A percentile compares a stretch with the other conserved stretches of the same genome.
phyloP scores from a whole-genome alignment of 192 early-diverging fungal genomes.

The Entomortierella parvispora region DNA sequence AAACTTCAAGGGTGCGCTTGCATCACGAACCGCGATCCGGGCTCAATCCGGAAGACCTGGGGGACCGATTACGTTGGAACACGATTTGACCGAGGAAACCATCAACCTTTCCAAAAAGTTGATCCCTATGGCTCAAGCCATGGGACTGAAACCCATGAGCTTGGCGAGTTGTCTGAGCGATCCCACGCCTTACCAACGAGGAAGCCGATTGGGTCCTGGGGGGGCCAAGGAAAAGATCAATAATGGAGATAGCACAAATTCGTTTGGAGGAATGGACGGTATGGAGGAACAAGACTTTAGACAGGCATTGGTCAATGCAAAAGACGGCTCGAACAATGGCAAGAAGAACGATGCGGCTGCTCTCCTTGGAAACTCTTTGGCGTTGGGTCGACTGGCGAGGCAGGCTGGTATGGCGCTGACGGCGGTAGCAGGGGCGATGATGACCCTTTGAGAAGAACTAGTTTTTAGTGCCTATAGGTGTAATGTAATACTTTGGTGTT shows the following conservation, averaged over 20 bases:
- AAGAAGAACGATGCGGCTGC: too few species aligned
- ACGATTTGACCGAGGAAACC: conserved; percentile 55
- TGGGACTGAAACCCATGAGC: conserved; percentile 30
- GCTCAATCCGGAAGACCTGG: conserved; percentile 26
- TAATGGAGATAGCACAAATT: conserved; percentile 11
- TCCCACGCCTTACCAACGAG: conserved; percentile 26
- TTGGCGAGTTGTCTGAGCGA: conserved; percentile 22
- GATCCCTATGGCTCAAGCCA: conserved; percentile 38
- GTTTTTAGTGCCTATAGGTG: too few species aligned
- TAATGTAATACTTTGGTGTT: too few species aligned
- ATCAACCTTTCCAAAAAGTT: conserved; percentile 53
- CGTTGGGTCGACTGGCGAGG: too few species aligned
- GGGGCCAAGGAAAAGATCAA: conserved; percentile 28
- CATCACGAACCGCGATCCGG: conserved; percentile 27
- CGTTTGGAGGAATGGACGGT: conserved; percentile 29
- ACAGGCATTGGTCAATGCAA: too few species aligned
- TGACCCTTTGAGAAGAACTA: too few species aligned
- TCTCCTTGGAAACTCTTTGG: too few species aligned
- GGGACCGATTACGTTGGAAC: conserved; percentile 54
- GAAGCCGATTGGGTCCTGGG: conserved; percentile 26
- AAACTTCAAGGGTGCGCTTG: conserved; percentile 44
- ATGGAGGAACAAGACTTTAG: conserved; percentile 39
- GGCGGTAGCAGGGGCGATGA: too few species aligned
- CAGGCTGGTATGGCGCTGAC: too few species aligned
- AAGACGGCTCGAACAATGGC: neutral